These are phyloP conservation scores for Tylopilus sp. DNA, from an alignment of 1,284 basidiomycete species.

Conservation along the genomic window DNA sequence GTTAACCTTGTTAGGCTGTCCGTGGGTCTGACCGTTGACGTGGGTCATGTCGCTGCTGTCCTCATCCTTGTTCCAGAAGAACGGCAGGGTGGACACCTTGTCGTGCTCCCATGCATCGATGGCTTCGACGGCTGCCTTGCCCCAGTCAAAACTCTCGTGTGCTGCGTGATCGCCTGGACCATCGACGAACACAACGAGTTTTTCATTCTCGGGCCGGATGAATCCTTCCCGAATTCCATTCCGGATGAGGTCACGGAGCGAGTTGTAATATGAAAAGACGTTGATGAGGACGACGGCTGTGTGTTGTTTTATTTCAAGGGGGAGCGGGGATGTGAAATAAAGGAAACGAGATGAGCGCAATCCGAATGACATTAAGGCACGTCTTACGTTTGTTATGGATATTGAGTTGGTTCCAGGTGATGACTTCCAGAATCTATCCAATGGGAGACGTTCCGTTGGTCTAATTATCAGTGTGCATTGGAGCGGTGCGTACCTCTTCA, in stretches of 20 bases:
- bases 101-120: constrained; percentile 57
- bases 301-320: neutral
- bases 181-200: constrained; percentile 67
- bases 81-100: constrained; percentile 27
- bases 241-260: constrained; percentile 69
- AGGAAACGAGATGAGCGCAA: neutral
- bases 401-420: constrained; percentile 87
- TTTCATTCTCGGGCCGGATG: constrained; percentile 57
- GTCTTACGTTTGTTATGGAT: constrained; percentile 79
- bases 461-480: neutral
- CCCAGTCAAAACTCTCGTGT: constrained; percentile 72
- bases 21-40: constrained; percentile 5
- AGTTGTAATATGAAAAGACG: constrained; percentile 74
- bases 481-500: constrained; percentile 62
- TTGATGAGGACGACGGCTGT: constrained; percentile 79
- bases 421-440: constrained; percentile 73
- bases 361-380: constrained; percentile 5
- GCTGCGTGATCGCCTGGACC: constrained; percentile 54
- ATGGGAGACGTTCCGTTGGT: constrained; percentile 6
- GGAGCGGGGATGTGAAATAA: neutral
- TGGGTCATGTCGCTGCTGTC: constrained; percentile 33
- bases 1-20: neutral
- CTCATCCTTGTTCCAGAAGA: constrained; percentile 41
- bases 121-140: constrained; percentile 60
- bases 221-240: constrained; percentile 70